Evolutionary conservation across 257 asterid genomes (phyloP), one percentile per base, ranked within the genome.

Genomic region (Primulina tabacum): DNA sequence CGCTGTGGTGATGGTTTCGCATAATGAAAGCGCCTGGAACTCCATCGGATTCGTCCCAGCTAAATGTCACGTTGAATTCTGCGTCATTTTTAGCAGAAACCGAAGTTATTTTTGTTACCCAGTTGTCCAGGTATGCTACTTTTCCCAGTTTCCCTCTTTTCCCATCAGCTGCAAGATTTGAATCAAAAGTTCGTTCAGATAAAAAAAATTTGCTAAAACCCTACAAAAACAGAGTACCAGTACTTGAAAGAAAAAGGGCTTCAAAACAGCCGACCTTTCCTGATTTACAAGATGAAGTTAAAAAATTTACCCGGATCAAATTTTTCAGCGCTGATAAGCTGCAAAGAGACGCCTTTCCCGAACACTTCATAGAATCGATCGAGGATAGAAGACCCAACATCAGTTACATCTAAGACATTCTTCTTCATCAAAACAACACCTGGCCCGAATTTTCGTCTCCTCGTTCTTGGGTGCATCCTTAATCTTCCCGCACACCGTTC

Each of bases 21-120:
- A 92, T 72, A 9, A 87, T 71, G 60, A 92, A 73, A 73, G 97
- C 97, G n/a, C 92, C 98, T 0, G 98, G 97, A 60, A 77, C 43
- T 47, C 92, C 96, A 55, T 82, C 26, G 20, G 88, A 80, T 56
- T 87, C 92, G 56, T 90, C 89, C 98, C 98, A 90, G 6, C 81
- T 81, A 24, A 90, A 85, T 8, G 74, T 24, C 37, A 90, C 38
- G 69, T 72, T 67, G 62, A 80, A 92, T 5, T 76, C 64, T 17
- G 83, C 84, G 9, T 87, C 82, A n/a, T 83, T 84, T 57, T 75
- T 88, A 0, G 95, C 95, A 35, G 75, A 63, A 4, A 85, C 73
- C 29, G 97, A 87, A 6, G 95, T 80, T 32, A 87, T 55, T 53
- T 74, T 90, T 0, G 89, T n/a, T 0, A 84, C 58, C 96, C 96